Base-by-base conservation (phyloP, 1,139 yeast species). In the Sugiyamaella sp. region DNA sequence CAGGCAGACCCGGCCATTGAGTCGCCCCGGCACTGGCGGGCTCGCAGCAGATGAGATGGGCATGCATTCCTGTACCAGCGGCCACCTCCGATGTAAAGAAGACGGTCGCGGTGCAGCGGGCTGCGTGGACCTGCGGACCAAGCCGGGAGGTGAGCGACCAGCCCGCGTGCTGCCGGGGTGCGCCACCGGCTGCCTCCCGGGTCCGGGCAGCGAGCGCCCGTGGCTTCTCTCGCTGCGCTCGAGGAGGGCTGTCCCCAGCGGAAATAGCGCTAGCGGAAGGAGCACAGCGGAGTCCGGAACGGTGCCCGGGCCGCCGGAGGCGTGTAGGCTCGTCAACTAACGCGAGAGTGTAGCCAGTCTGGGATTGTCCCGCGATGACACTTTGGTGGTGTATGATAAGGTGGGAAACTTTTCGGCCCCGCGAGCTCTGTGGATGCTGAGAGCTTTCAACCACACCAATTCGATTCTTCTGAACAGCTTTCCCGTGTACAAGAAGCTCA, bases 361-460 rank as follows among this genome's bases (percentile, higher is more conserved):
- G 69, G 68, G 85, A 67, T 12, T 65, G 68, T 20, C 63, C 63
- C 25, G 71, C 70, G 48, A 70, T 48, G 95, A 90, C 60, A 72
- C 75, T 16, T 67, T 93, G 50, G 85, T 93, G n/a, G 82, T 93
- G 8, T 93, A 93, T 68, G 99, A 93, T 69, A 82, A 84, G 60
- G 78, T 80, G 42, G 96, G 96, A 0, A 82, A 87, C 58, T 89
- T 91, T 70, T 85, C 95, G 39, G 82, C 91, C 3, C 97, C 98
- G 32, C 77, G 99, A 60, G 95, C 87, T 24, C 91, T 91, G 0
- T 93, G 97, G 97, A 89, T 90, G 63, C 78, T 91, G 63, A 76
- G 83, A 25, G 75, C 86, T 2, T 88, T 85, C 69, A 95, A 95
- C 3, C 97, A 90, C 68, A 70, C 75, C 1, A 70, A 78, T 38